phyloP scores from a whole-genome alignment of 108 stramenopile genomes.

The Chaetoceros tenuissimus region DNA sequence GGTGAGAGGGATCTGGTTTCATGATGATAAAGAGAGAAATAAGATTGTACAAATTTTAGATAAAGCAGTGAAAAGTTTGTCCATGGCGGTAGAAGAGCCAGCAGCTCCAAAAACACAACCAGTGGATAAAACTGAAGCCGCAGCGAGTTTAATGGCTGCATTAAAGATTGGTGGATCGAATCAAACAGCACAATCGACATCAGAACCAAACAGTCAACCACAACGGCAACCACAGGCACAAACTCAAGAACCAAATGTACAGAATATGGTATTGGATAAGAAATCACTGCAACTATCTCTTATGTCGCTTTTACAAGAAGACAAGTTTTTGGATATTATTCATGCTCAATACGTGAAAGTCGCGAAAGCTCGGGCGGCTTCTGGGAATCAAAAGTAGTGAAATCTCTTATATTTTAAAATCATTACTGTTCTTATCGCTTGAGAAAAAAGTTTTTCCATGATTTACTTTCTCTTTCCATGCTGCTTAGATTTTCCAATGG shows the following conservation, averaged over 20 bases:
- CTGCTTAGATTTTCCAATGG: no score
- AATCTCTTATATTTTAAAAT: no score
- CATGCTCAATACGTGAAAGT: slow-evolving; percentile 86
- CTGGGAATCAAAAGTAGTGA: slow-evolving; percentile 11
- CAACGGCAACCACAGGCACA: slow-evolving; percentile 2
- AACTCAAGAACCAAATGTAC: background rate
- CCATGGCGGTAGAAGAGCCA: slow-evolving; percentile 5
- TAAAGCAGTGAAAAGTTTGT: slow-evolving; percentile 27
- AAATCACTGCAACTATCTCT: slow-evolving; percentile 72
- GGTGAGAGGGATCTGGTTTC: slow-evolving; percentile 76
- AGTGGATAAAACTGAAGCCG: slow-evolving; percentile 9
- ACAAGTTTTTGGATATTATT: slow-evolving; percentile 78
- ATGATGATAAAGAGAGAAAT: slow-evolving; percentile 47
- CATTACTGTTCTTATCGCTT: no score
- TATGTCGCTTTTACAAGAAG: slow-evolving; percentile 77
- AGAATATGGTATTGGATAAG: slow-evolving; percentile 55
- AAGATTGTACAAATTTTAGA: slow-evolving; percentile 34
- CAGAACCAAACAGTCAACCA: background rate
- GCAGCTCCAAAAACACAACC: slow-evolving; percentile 5
- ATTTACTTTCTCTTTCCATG: no score
- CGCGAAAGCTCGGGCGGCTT: slow-evolving; percentile 42
- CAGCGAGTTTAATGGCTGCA: background rate
- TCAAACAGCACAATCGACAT: slow-evolving; percentile 8
- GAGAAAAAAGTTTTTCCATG: no score
- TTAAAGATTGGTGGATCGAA: slow-evolving; percentile 4